Evolutionary conservation across 257 asterid genomes (phyloP).

Genomic region (Rehmannia glutinosa): DNA sequence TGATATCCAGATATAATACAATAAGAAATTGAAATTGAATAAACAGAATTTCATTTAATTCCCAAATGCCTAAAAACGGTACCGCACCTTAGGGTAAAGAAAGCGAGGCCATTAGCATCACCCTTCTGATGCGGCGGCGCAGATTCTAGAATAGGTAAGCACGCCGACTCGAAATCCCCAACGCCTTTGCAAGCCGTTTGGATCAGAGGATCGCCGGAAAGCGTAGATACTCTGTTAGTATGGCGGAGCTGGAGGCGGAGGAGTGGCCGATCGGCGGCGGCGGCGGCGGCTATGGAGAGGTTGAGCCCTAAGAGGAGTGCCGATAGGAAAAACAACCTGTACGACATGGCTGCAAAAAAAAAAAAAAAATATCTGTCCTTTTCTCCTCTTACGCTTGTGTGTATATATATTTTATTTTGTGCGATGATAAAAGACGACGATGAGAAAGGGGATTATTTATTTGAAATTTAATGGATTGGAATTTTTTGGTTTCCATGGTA

Average conservation of each 20-base stretch:
- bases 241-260: not conserved
- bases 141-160: slow-evolving; percentile 24
- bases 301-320: slow-evolving; percentile 29
- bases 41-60: too few species aligned
- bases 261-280: slow-evolving; percentile 11
- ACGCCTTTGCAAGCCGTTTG: slow-evolving; percentile 36
- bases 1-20: too few species aligned
- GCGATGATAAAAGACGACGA: not conserved
- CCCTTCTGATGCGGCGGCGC: slow-evolving; percentile 27
- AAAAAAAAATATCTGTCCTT: not conserved
- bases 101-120: slow-evolving; percentile 28
- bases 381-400: not conserved
- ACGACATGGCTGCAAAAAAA: slow-evolving; percentile 8
- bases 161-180: slow-evolving; percentile 19
- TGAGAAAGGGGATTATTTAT: not conserved
- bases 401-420: not conserved
- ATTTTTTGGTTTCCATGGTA: not conserved
- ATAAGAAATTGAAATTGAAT: too few species aligned
- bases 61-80: too few species aligned
- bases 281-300: slow-evolving; percentile 1
- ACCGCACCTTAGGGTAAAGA: slow-evolving; percentile 38
- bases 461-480: not conserved
- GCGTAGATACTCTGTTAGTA: slow-evolving; percentile 1
- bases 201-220: slow-evolving; percentile 29
- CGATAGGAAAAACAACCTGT: slow-evolving; percentile 22